Evolutionary conservation across 805 yeast species (phyloP).

Genomic region (Metschnikowia kofuensis): DNA sequence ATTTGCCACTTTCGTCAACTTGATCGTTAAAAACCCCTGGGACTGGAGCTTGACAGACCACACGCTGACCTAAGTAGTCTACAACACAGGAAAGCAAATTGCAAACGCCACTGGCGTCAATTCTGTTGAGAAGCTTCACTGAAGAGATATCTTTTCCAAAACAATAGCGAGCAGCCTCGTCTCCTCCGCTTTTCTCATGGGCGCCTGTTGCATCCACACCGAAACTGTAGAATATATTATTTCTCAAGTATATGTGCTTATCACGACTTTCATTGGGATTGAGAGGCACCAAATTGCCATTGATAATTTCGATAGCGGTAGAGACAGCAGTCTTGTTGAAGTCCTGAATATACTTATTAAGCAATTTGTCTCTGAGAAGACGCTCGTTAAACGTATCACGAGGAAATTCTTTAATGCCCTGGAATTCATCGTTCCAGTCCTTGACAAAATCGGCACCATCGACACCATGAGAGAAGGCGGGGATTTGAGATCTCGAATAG

Average conservation of each 20-base stretch:
- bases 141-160: constrained; percentile 76
- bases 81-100: constrained; percentile 81
- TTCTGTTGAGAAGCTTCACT: constrained; percentile 62
- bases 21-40: constrained; percentile 74
- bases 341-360: constrained; percentile 69
- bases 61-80: constrained; percentile 85
- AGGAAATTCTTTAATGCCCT: constrained; percentile 73
- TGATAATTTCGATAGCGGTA: constrained; percentile 74
- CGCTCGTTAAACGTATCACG: constrained; percentile 58
- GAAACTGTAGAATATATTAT: constrained; percentile 83
- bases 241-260: constrained; percentile 67
- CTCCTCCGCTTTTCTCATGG: constrained; percentile 68
- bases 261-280: constrained; percentile 69
- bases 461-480: constrained; percentile 50
- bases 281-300: constrained; percentile 72
- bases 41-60: constrained; percentile 91
- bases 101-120: constrained; percentile 61
- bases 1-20: constrained; percentile 14
- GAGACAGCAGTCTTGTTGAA: constrained; percentile 72
- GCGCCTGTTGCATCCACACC: constrained; percentile 65
- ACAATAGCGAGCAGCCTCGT: constrained; percentile 81
- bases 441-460: constrained; percentile 57
- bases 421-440: constrained; percentile 92
- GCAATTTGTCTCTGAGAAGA: constrained; percentile 68
- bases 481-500: constrained; percentile 57